Evolutionary conservation across 2,329 filamentous ascomycete genomes (phyloP).

Genomic region (Penicillium expansum): DNA sequence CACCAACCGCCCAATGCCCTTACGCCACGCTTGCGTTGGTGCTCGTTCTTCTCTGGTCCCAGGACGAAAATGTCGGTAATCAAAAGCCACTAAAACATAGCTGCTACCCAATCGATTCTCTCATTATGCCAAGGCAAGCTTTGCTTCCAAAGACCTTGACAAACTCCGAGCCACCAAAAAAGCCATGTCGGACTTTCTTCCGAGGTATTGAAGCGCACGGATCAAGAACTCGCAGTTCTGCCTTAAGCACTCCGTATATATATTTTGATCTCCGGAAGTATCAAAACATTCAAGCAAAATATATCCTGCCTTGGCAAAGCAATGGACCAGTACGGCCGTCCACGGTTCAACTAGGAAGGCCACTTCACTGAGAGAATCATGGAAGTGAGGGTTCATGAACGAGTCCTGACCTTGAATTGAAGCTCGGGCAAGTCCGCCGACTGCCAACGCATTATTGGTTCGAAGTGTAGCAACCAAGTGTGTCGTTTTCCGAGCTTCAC

Average conservation of each 20-base stretch:
- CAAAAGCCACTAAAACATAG: too few species aligned
- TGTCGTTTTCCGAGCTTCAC: conserved; percentile 25
- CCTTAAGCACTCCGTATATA: conserved; percentile 5
- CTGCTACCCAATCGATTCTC: neutral
- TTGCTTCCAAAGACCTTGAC: conserved; percentile 30
- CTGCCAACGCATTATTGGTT: conserved; percentile 44
- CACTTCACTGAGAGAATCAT: conserved; percentile 54
- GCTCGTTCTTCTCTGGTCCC: too few species aligned
- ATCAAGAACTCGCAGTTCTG: conserved; percentile 49
- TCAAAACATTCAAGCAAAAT: conserved; percentile 37
- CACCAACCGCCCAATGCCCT: too few species aligned
- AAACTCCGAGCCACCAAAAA: conserved; percentile 40
- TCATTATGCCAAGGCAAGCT: neutral
- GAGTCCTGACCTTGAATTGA: conserved; percentile 39
- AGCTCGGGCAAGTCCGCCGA: conserved; percentile 51
- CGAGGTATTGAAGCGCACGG: conserved; percentile 54
- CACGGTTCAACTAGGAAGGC: conserved; percentile 61
- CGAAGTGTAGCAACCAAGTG: conserved; percentile 44
- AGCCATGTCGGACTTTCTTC: conserved; percentile 56
- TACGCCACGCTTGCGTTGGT: too few species aligned
- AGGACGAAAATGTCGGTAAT: too few species aligned
- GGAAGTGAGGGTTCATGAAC: conserved; percentile 38
- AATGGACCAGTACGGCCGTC: conserved; percentile 56
- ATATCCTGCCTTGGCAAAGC: conserved; percentile 51
- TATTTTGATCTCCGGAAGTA: neutral